Conservation (phyloP, 495 filamentous ascomycete species). For the Hypoxylon crocopeplum region DNA sequence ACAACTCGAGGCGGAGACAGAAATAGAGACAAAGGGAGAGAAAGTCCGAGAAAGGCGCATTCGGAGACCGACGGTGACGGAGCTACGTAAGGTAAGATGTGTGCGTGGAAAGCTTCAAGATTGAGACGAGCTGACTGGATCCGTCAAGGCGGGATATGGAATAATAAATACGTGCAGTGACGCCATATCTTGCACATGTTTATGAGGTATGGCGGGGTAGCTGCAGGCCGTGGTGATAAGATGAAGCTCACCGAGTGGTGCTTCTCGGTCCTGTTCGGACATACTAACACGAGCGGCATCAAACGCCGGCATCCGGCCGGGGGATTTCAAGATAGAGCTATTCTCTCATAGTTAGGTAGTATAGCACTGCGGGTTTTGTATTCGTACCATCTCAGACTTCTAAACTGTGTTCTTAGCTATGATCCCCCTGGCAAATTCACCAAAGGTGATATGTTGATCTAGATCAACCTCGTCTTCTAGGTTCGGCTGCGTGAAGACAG, state of each 20-base stretch:
- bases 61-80: slow-evolving; percentile 22
- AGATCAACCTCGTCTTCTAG: slow-evolving; percentile 83
- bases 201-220: slow-evolving; percentile 12
- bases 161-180: slow-evolving; percentile 13
- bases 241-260: background rate
- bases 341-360: too few species aligned
- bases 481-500: slow-evolving; percentile 97
- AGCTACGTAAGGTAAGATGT: background rate
- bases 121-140: background rate
- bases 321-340: too few species aligned
- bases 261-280: background rate
- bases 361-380: too few species aligned
- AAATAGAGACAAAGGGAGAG: slow-evolving; percentile 13
- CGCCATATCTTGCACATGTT: slow-evolving; percentile 20
- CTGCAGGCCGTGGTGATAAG: background rate
- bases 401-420: slow-evolving; percentile 78
- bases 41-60: slow-evolving; percentile 33
- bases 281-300: background rate
- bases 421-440: slow-evolving; percentile 84
- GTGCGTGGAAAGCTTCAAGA: background rate
- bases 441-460: slow-evolving; percentile 76
- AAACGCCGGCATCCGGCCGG: background rate
- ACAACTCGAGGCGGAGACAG: too few species aligned
- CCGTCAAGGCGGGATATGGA: slow-evolving; percentile 1
- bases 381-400: too few species aligned